These are phyloP conservation scores for Phytophthora vignae DNA, from an alignment of 352 stramenopile species.

Conservation along the genomic window DNA sequence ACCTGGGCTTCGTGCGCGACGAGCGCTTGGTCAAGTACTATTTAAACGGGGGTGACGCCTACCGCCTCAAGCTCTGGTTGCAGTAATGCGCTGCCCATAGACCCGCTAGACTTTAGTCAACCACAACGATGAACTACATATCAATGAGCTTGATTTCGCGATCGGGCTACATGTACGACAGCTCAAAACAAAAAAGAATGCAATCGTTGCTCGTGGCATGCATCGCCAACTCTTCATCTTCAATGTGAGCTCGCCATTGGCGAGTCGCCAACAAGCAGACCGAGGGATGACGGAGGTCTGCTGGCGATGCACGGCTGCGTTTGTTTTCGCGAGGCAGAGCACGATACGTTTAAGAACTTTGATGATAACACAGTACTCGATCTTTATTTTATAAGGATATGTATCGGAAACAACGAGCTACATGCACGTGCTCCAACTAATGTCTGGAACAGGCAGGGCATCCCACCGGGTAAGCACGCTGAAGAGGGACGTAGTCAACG, in stretches of 20 bases:
- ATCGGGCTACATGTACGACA: too few species aligned
- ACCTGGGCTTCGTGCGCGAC: constrained; percentile 94
- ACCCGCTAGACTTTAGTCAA: not conserved
- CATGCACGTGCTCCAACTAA: constrained; percentile 7
- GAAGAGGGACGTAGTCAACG: constrained; percentile 22
- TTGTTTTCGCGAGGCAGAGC: too few species aligned
- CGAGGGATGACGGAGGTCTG: too few species aligned
- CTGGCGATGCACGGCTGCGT: too few species aligned
- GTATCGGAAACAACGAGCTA: not conserved
- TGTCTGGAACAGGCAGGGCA: constrained; percentile 11
- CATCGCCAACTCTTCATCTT: too few species aligned
- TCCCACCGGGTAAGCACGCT: constrained; percentile 22
- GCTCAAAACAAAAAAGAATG: too few species aligned
- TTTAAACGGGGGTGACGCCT: constrained; percentile 95
- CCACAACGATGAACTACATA: not conserved
- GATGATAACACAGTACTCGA: too few species aligned
- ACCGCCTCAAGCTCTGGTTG: constrained; percentile 93
- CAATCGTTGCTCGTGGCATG: too few species aligned
- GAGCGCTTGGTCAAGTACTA: constrained; percentile 96
- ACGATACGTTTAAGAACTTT: too few species aligned
- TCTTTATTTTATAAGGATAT: not conserved
- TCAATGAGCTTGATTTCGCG: too few species aligned
- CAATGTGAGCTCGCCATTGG: too few species aligned
- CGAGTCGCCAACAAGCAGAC: too few species aligned
- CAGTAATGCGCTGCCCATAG: constrained; percentile 38